These are phyloP conservation scores for Cymodocea nodosa DNA, from an alignment of 116 monocot genomes.

Conservation along the genomic window DNA sequence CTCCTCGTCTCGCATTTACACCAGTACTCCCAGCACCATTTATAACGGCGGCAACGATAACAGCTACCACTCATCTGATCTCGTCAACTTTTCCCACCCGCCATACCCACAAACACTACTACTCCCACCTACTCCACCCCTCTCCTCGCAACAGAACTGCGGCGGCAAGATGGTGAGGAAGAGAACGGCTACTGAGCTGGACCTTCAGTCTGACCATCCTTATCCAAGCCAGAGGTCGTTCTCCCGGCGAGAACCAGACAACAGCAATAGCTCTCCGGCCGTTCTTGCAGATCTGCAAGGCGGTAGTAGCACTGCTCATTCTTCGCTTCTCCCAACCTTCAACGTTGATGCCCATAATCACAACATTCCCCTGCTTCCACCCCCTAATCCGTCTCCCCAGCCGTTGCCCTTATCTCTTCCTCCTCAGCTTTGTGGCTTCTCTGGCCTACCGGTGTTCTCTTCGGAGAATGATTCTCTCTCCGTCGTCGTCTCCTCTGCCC, in stretches of 20 bases:
- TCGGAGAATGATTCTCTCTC: conserved; percentile 16
- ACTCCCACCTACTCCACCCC: too few relatives aligned
- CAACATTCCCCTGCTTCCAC: conserved; percentile 3
- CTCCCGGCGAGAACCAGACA: conserved; percentile 8
- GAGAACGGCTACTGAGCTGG: conserved; percentile 57
- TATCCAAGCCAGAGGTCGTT: conserved; percentile 11
- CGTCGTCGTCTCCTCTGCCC: neutral
- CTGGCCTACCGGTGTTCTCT: conserved; percentile 64
- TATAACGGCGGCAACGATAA: neutral
- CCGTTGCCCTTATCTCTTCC: conserved; percentile 11
- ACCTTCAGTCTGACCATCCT: conserved; percentile 30
- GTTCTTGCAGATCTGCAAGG: conserved; percentile 2
- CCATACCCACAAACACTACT: neutral
- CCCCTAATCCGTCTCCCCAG: conserved; percentile 1
- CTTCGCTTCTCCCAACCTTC: conserved; percentile 11
- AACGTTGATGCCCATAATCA: neutral
- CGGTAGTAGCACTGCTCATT: conserved; percentile 1
- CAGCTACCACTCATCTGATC: neutral
- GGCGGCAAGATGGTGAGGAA: conserved; percentile 52
- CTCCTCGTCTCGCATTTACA: conserved; percentile 6
- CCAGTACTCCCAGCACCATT: conserved; percentile 3
- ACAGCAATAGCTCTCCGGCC: conserved; percentile 2
- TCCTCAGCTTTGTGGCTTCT: conserved; percentile 35
- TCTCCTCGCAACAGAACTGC: neutral
- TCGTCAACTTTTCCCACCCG: neutral